Base-by-base conservation (phyloP, 768 basidiomycete species). In the Cystofilobasidium capitatum region DNA sequence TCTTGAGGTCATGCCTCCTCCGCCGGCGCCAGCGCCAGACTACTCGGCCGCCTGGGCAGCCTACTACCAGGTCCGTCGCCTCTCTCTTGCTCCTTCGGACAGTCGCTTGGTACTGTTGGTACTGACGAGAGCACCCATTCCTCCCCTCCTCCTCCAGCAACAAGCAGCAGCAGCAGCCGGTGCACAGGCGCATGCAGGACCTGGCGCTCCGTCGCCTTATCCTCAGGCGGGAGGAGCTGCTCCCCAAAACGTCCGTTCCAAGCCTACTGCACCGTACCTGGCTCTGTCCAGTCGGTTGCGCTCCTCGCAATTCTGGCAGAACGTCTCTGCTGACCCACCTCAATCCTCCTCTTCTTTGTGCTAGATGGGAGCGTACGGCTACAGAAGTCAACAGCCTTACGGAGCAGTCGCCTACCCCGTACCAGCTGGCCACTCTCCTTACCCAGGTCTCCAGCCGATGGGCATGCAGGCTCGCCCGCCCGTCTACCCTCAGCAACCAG, bases 161-260 rank as follows among this genome's bases (percentile, higher is more conserved):
- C 64, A 65, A 59, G 64, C 54, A 3, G 55, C 57, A 22, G 57
- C 55, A 6, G 40, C 40, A 10, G 64, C 55, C 1, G 64, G 55
- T 20, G 64, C 64, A 10, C 58, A 60, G 37, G 58, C 37, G 20
- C 22, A 39, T n/a, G 20, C 42, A 47, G 7, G 42, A 36, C 35
- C 64, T 22, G 40, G 31, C 10, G 29, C 55, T 3, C 31, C 64
- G 1, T 37, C 44, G 14, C 51, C 44, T 22, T 36, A 54, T 20
- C 44, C 40, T 44, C 64, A 65, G 64, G 35, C 29, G n/a, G n/a
- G n/a, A n/a, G n/a, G n/a, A n/a, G n/a, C n/a, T 10, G 20, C 54
- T 33, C 58, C 83, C 82, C 59, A 78, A 51, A 29, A n/a, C 49
- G 49, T 51, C 22, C 22, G 49, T 45, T 51, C 24, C 31, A n/a